Percentiles rank a stretch among this genome's conserved stretches.
Evolutionary conservation across 169 alveolate species (phyloP).

Genomic region (Cryptosporidium parvum): DNA sequence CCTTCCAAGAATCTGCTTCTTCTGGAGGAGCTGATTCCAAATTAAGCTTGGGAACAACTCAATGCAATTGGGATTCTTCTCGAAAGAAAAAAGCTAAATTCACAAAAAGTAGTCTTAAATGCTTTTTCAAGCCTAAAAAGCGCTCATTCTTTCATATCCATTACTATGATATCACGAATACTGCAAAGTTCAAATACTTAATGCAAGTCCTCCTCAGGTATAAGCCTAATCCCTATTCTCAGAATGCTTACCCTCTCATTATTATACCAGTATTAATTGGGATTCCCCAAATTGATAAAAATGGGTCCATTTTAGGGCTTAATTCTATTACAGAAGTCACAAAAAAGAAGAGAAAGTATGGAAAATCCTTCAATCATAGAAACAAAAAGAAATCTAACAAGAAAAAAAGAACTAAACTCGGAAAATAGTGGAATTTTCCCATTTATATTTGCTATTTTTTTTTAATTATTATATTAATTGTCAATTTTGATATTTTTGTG

Average conservation of each 20-base stretch:
- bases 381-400: not conserved
- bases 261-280: constrained; percentile 45
- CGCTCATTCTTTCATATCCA: constrained; percentile 31
- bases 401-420: not conserved
- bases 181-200: not conserved
- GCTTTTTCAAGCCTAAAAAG: constrained; percentile 20
- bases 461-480: not conserved
- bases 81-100: not conserved
- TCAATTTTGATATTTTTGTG: constrained; percentile 26
- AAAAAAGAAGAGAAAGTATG: not conserved
- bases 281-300: constrained; percentile 37
- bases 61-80: constrained; percentile 23
- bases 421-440: not conserved
- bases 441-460: not conserved
- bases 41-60: not conserved
- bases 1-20: constrained; percentile 29
- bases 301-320: constrained; percentile 43
- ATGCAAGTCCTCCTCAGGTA: not conserved
- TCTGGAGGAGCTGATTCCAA: not conserved
- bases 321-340: constrained; percentile 21
- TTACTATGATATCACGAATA: constrained; percentile 18
- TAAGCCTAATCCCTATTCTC: constrained; percentile 16
- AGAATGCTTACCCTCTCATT: constrained; percentile 24
- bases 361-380: not conserved
- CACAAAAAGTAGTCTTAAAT: not conserved